Evolutionary conservation across 2,329 filamentous ascomycete species (phyloP).

Genomic region (Curvularia sp.): DNA sequence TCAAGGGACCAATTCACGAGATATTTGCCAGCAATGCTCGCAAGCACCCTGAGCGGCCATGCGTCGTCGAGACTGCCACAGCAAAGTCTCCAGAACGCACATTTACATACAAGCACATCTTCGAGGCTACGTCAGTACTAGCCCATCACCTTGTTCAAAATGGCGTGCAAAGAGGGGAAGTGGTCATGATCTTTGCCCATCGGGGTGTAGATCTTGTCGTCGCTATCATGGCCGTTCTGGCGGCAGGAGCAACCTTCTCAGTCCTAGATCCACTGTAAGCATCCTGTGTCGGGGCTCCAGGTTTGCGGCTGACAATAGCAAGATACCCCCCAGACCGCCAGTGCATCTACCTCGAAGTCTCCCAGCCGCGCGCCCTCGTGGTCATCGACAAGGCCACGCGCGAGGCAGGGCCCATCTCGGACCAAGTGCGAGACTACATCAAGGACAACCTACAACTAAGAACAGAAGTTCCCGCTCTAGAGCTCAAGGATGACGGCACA

Average conservation of each 20-base stretch:
- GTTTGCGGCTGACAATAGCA: constrained; percentile 31
- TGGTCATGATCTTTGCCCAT: constrained; percentile 92
- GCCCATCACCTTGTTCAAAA: constrained; percentile 78
- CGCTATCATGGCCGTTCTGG: constrained; percentile 76
- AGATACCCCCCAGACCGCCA: constrained; percentile 82
- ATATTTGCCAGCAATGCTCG: constrained; percentile 72
- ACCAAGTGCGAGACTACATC: constrained; percentile 71
- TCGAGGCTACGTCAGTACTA: constrained; percentile 80
- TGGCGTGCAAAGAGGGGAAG: constrained; percentile 79
- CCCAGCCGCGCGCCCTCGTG: constrained; percentile 74
- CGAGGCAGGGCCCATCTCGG: constrained; percentile 69
- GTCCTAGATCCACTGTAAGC: constrained; percentile 76
- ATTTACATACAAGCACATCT: constrained; percentile 87
- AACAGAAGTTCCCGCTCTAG: constrained; percentile 75
- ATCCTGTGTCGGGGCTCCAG: constrained; percentile 32
- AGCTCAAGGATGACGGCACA: constrained; percentile 72
- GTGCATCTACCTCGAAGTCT: constrained; percentile 82
- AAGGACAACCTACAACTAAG: constrained; percentile 74
- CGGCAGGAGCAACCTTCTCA: constrained; percentile 66
- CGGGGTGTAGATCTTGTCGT: constrained; percentile 79
- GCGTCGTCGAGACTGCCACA: constrained; percentile 70
- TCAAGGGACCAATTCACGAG: constrained; percentile 71
- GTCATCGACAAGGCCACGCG: constrained; percentile 74
- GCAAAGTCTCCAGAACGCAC: constrained; percentile 62
- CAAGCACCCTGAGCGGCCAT: constrained; percentile 70